A percentile compares a stretch with the other conserved stretches of the same genome.
Conservation (phyloP, 2,329 filamentous ascomycete genomes). For the Hypoxylon sp. region DNA sequence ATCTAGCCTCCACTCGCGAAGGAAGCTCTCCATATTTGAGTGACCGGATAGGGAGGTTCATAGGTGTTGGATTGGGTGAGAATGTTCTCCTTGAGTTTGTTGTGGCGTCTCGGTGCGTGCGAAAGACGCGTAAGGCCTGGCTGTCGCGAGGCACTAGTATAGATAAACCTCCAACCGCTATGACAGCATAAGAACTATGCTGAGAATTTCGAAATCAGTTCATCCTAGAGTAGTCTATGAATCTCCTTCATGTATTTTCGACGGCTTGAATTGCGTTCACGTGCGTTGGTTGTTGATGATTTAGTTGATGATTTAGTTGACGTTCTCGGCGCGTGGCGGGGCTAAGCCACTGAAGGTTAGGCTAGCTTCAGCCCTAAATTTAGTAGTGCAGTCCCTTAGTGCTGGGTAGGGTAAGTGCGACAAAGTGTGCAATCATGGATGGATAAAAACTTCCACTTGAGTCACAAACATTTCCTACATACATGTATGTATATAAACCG, state of each 20-base stretch:
- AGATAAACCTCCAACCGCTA: neutral
- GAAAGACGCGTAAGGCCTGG: constrained; percentile 29
- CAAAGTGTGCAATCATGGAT: neutral
- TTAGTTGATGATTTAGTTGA: constrained; percentile 8
- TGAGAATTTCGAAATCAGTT: neutral
- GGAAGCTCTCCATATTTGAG: constrained; percentile 85
- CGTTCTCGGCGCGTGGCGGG: constrained; percentile 26
- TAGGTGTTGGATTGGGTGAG: constrained; percentile 2
- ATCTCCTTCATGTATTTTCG: neutral
- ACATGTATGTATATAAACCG: neutral
- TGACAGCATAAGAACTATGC: neutral
- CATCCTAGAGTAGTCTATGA: neutral
- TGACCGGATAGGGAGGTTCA: neutral
- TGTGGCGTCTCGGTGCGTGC: constrained; percentile 16
- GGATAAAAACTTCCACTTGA: constrained; percentile 3
- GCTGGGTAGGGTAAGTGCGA: constrained; percentile 29
- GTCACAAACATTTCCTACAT: neutral
- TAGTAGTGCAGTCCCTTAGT: constrained; percentile 7
- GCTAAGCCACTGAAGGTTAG: constrained; percentile 9
- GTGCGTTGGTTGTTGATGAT: constrained; percentile 1
- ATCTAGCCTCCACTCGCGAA: constrained; percentile 95
- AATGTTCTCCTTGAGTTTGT: neutral
- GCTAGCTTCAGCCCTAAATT: constrained; percentile 29
- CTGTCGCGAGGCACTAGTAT: neutral
- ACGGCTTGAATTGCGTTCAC: constrained; percentile 1